Conservation (phyloP, 345 rosid species). For the Arabidopsis suecica region DNA sequence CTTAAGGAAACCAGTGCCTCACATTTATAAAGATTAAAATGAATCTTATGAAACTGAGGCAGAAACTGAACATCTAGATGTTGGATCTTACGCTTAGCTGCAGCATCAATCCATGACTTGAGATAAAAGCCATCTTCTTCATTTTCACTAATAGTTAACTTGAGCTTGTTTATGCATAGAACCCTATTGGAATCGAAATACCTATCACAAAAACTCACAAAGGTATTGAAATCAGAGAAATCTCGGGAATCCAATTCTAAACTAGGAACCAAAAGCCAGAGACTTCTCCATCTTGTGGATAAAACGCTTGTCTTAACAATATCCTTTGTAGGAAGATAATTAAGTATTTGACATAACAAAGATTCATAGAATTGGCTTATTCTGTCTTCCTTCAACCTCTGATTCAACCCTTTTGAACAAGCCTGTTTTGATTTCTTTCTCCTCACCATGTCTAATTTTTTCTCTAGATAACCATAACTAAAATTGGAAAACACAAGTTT, state of each 20-base stretch:
- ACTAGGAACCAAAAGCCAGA: background rate
- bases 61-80: background rate
- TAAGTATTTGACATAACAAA: background rate
- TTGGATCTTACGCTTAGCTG: background rate
- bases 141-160: background rate
- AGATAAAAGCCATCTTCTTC: background rate
- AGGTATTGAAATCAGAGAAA: background rate
- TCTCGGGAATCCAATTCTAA: background rate
- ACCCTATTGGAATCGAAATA: background rate
- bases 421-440: too few species aligned
- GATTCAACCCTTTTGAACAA: background rate
- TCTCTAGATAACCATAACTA: too few species aligned
- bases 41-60: too few species aligned
- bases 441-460: too few species aligned
- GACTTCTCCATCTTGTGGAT: constrained; percentile 1
- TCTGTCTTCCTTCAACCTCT: background rate
- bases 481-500: too few species aligned
- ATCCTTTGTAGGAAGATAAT: background rate
- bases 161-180: background rate
- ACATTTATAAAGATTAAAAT: too few species aligned
- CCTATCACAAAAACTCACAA: background rate
- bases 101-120: constrained; percentile 1
- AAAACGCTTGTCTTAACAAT: background rate
- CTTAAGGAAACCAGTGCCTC: too few species aligned
- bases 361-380: background rate